Conservation (phyloP, 2,329 filamentous ascomycete species). For the Colletotrichum limetticola region DNA sequence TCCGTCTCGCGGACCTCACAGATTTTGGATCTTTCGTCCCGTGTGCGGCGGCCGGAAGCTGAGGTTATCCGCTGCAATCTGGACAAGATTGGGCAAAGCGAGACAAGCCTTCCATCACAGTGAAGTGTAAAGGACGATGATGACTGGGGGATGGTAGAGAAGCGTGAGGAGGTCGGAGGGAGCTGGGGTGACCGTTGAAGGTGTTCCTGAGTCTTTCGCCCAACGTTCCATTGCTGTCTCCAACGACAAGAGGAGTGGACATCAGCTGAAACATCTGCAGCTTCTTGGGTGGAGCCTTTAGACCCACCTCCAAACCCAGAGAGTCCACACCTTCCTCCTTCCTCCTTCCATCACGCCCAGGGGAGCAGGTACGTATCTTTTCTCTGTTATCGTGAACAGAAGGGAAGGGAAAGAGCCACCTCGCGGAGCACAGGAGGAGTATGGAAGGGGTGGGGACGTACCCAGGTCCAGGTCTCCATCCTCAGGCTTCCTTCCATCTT, state of each 20-base stretch:
- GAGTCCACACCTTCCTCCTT: not conserved
- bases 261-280: slow-evolving; percentile 36
- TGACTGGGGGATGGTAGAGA: not conserved
- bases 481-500: not conserved
- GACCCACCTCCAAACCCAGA: not conserved
- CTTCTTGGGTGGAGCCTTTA: slow-evolving; percentile 2
- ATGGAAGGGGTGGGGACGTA: not conserved
- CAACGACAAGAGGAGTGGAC: slow-evolving; percentile 35
- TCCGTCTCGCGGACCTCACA: slow-evolving; percentile 13
- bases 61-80: slow-evolving; percentile 18
- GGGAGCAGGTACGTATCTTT: not conserved
- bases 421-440: too few relatives aligned
- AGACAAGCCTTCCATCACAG: not conserved
- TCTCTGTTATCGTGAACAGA: not conserved
- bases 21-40: slow-evolving; percentile 13
- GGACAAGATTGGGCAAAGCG: slow-evolving; percentile 6
- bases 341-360: not conserved
- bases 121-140: not conserved
- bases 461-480: not conserved
- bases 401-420: not conserved
- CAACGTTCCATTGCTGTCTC: slow-evolving; percentile 34
- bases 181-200: slow-evolving; percentile 32
- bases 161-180: not conserved
- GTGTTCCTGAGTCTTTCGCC: slow-evolving; percentile 30
- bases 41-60: slow-evolving; percentile 30